Percentiles rank a stretch among this genome's conserved stretches.
Evolutionary conservation across 2,329 filamentous ascomycete genomes (phyloP).

Genomic region (Colletotrichum tabaci): DNA sequence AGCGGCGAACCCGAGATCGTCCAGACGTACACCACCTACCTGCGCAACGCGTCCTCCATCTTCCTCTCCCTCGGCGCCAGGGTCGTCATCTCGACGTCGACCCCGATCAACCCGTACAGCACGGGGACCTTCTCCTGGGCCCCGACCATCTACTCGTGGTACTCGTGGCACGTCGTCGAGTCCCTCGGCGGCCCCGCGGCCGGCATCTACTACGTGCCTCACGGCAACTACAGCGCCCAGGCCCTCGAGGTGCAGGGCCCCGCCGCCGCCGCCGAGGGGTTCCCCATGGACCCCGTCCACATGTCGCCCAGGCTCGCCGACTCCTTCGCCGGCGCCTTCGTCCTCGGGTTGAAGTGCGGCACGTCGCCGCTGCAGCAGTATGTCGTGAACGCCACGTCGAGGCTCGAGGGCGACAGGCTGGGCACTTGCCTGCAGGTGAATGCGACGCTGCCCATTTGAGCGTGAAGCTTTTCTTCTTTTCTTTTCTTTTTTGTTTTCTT

Average conservation of each 20-base stretch:
- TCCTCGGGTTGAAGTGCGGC: constrained; percentile 49
- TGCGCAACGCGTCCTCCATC: constrained; percentile 68
- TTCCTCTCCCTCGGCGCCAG: constrained; percentile 71
- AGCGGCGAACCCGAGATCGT: constrained; percentile 62
- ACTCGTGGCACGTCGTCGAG: constrained; percentile 51
- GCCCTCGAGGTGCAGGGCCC: constrained; percentile 66
- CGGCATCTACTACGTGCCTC: constrained; percentile 70
- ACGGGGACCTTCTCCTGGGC: constrained; percentile 64
- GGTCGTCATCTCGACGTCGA: constrained; percentile 72
- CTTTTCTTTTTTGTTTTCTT: too few relatives aligned
- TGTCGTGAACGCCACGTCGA: constrained; percentile 34
- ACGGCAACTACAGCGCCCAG: constrained; percentile 69
- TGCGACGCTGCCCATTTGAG: constrained; percentile 29
- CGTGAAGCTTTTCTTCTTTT: too few relatives aligned
- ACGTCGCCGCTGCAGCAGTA: constrained; percentile 31
- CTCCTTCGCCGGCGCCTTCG: constrained; percentile 70
- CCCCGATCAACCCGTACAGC: constrained; percentile 73
- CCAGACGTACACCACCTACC: constrained; percentile 73
- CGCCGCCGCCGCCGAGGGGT: constrained; percentile 66
- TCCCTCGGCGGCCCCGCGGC: constrained; percentile 50
- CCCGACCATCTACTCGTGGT: constrained; percentile 70
- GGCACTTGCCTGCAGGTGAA: constrained; percentile 29
- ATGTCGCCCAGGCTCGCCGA: constrained; percentile 70
- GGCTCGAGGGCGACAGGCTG: constrained; percentile 9
- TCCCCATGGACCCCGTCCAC: constrained; percentile 74